Percentiles rank a stretch among this genome's conserved stretches.
Evolutionary conservation across 768 basidiomycete species (phyloP).

Genomic region (Lactarius indigo): DNA sequence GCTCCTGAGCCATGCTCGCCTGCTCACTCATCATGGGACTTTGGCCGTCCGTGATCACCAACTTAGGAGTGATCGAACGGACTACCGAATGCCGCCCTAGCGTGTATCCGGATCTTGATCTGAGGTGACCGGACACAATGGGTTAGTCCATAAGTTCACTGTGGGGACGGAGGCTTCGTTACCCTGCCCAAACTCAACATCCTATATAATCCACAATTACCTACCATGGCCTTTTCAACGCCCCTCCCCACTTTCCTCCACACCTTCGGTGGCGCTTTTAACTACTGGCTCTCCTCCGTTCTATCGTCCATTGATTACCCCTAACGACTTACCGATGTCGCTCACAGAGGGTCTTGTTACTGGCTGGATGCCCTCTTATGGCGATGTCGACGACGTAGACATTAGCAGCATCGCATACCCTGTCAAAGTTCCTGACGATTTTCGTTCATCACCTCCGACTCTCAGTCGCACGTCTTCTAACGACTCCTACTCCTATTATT

Average conservation of each 20-base stretch:
- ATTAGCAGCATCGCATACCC: slow-evolving; percentile 13
- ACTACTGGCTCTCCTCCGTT: slow-evolving; percentile 5
- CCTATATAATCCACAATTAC: slow-evolving; percentile 20
- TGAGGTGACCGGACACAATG: slow-evolving; percentile 16
- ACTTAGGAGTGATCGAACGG: slow-evolving; percentile 21
- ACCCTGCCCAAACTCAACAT: not conserved
- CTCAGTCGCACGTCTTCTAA: slow-evolving; percentile 20
- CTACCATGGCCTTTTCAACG: not conserved
- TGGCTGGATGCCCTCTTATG: slow-evolving; percentile 24
- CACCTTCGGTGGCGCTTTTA: not conserved
- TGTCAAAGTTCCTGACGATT: slow-evolving; percentile 6
- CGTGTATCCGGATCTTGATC: slow-evolving; percentile 23
- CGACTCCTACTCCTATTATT: slow-evolving; percentile 10
- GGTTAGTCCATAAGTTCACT: slow-evolving; percentile 4
- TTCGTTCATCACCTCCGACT: not conserved
- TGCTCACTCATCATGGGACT: not conserved
- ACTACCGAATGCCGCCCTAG: not conserved
- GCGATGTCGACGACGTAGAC: slow-evolving; percentile 25
- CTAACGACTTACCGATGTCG: slow-evolving; percentile 24
- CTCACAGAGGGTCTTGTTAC: slow-evolving; percentile 21
- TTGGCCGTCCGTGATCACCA: not conserved
- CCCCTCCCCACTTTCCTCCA: not conserved
- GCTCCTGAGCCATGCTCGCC: not conserved
- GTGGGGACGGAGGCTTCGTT: not conserved
- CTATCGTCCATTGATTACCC: slow-evolving; percentile 14